Base-by-base conservation (phyloP, 2,329 filamentous ascomycete genomes). In the Hypoxylon sp. region DNA sequence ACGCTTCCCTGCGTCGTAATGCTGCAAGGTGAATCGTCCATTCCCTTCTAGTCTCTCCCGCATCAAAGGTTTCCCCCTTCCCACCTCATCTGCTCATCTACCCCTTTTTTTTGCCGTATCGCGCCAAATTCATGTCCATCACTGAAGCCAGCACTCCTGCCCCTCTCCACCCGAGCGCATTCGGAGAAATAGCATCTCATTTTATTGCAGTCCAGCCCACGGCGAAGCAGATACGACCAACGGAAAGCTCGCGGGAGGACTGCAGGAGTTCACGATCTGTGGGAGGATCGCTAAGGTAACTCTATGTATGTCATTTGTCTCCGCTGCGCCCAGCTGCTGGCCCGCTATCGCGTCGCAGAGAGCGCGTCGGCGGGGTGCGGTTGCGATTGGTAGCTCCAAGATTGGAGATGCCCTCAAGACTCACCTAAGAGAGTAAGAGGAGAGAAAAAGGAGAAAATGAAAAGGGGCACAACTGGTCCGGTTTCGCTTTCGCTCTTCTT, bases 11-110 rank as follows among this genome's bases (percentile, higher is more conserved):
- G 54, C 35, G 46, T 21, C 37, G 41, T 42, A 57, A 50, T 48
- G 47, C 60, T 63, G 60, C 57, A 63, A 60, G 57, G 57, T 55
- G 54, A 63, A 63, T 58, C 57, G 18, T 50, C 57, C 50, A 52
- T 55, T 35, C 57, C 38, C 38, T 50, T 60, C 50, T 43, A 13
- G 53, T 58, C 53, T 43, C 46, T 52, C 46, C 48, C 48, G 38
- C 35, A 56, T 53, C 56, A 55, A 21, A 11, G n/a, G n/a, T n/a
- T n/a, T n/a, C 37, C 24, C 37, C 46, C 23, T 47, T 41, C 27
- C 37, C 45, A 53, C 56, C 52, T 53, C 53, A 52, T 52, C 57
- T 48, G 26, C 49, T 53, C 57, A n/a, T n/a, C n/a, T n/a, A n/a
- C n/a, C n/a, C n/a, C n/a, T n/a, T n/a, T 53, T 53, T 57, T 18